phyloP scores from a whole-genome alignment of 2,329 filamentous ascomycete species.

The Cephalotrichum gorgonifer region DNA sequence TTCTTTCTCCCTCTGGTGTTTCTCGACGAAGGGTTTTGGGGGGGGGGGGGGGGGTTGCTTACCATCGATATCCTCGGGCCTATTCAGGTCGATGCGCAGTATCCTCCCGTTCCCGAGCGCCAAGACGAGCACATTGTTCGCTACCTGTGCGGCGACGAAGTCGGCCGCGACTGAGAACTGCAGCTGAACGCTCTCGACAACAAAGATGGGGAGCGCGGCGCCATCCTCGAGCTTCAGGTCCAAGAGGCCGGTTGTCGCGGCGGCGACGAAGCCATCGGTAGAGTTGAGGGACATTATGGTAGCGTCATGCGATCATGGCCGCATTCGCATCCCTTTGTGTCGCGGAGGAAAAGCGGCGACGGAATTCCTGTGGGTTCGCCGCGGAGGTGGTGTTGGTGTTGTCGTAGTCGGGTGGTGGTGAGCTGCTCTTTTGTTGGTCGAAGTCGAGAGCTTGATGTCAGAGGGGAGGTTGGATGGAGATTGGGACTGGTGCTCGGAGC shows the following conservation, averaged over 20 bases:
- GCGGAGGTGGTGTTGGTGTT: neutral
- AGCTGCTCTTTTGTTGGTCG: neutral
- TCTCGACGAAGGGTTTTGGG: too few relatives aligned
- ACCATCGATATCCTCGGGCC: constrained; percentile 91
- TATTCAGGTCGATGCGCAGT: constrained; percentile 86
- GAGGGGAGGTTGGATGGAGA: neutral
- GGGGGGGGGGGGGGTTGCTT: too few relatives aligned
- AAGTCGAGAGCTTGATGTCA: neutral
- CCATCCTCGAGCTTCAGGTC: constrained; percentile 32
- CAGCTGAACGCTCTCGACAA: constrained; percentile 83
- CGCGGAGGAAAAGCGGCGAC: neutral
- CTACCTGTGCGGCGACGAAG: constrained; percentile 92
- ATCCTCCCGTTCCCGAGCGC: constrained; percentile 89
- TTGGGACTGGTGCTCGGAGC: neutral
- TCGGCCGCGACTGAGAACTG: constrained; percentile 91
- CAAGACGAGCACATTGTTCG: constrained; percentile 91
- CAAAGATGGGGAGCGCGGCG: constrained; percentile 77
- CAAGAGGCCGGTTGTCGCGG: constrained; percentile 42
- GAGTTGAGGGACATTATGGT: constrained; percentile 57
- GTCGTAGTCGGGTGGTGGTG: neutral
- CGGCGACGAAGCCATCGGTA: constrained; percentile 63
- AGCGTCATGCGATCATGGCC: constrained; percentile 1
- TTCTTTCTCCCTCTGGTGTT: neutral
- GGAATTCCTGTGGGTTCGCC: neutral
- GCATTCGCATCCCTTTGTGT: neutral